Conservation (phyloP, 768 basidiomycete species). For the Lanmaoa pseudosensibilis region DNA sequence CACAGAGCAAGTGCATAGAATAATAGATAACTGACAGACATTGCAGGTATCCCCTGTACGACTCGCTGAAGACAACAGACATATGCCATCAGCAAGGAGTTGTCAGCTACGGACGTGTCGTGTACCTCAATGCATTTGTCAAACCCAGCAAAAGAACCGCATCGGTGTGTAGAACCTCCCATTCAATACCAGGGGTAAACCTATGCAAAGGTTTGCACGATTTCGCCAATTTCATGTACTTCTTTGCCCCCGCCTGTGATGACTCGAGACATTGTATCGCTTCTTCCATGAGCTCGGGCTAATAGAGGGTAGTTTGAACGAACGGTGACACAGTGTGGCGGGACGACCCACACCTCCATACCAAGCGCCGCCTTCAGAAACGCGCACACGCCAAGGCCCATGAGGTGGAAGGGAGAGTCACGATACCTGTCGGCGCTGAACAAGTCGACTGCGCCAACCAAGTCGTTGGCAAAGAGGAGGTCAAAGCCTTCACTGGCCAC, state of each 20-base stretch:
- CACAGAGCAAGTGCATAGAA: background rate
- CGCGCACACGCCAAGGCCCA: conserved; percentile 69
- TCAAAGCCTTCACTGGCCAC: conserved; percentile 58
- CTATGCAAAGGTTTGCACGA: conserved; percentile 33
- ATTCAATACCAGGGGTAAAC: conserved; percentile 68
- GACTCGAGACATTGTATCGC: conserved; percentile 54
- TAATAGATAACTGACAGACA: conserved; percentile 54
- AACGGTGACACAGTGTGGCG: background rate
- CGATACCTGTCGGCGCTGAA: conserved; percentile 36
- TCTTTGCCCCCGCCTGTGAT: conserved; percentile 63
- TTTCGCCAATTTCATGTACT: conserved; percentile 43
- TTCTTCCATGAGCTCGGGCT: conserved; percentile 64
- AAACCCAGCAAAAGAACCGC: conserved; percentile 68
- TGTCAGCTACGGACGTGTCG: background rate
- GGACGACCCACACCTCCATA: conserved; percentile 57
- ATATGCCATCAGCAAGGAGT: conserved; percentile 3
- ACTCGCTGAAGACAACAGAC: conserved; percentile 48
- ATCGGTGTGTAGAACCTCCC: conserved; percentile 76
- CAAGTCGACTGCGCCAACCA: conserved; percentile 50
- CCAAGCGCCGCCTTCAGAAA: conserved; percentile 79
- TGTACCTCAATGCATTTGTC: conserved; percentile 67
- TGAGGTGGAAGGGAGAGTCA: conserved; percentile 68
- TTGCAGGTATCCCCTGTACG: conserved; percentile 76
- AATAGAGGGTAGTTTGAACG: background rate
- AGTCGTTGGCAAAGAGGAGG: conserved; percentile 66